Base-by-base conservation (phyloP, 768 basidiomycete genomes). In the Glaciozyma antarctica region DNA sequence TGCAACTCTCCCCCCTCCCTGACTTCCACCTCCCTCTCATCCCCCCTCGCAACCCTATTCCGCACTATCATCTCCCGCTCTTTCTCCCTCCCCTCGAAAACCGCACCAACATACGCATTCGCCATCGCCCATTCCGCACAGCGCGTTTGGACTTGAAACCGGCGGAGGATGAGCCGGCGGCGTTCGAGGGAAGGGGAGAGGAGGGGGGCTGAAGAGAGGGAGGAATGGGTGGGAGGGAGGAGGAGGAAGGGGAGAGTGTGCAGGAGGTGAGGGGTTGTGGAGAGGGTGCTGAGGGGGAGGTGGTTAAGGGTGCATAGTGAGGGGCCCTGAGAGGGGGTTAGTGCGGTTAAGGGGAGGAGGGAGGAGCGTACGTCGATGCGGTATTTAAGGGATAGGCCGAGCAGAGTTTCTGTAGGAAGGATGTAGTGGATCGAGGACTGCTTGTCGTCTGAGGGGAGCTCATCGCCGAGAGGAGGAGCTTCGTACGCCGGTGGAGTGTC, bases 241-340 rank as follows among this genome's bases (percentile, higher is more conserved):
- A 70, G 58, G 56, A 70, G 47, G 60, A 70, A 70, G 34, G 62
- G 65, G 24, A 60, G 60, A 1, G 69, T 64, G 60, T 70, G 69
- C 3, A 70, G 38, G n/a, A 70, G 60, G 34, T 66, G 65, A 0
- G 69, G 69, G 0, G 69, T 70, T 2, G 69, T 70, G 9, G 69
- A 64, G 41, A 70, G 69, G 8, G 69, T 70, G 10, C 65, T 67
- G 19, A 57, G 34, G 0, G 69, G 69, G 2, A 70, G 56, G 21
- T 58, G 58, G 58, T 70, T 70, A 21, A 62, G 43, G n/a, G 41
- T n/a, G 56, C 65, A 70, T 2, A 67, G 53, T 3, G 62, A 26
- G 34, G 52, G 51, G 3, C 69, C 69, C 65, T 70, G 47, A 2
- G 24, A 3, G 1, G 4, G 41, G 5, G 26, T 26, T 28, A 12